Base-by-base conservation (phyloP, 108 stramenopile genomes). In the Fistulifera solaris region DNA sequence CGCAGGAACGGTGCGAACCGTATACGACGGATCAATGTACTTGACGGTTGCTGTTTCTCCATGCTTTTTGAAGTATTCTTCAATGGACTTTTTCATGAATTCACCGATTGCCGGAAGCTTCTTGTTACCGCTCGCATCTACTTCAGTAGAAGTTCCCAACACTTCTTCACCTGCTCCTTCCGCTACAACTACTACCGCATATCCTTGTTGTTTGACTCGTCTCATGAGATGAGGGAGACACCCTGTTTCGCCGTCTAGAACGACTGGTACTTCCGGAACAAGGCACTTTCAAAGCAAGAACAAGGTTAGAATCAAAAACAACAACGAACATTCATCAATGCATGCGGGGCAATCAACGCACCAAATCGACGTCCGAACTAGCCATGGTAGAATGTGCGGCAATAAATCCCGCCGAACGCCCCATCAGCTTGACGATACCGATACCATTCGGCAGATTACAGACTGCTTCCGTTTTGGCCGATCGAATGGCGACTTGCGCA, bases 121-220 rank as follows among this genome's bases (percentile, higher is more conserved):
- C 43, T 83, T 82, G 69, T 98, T 96, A 10, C 98, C 98, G 66
- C 94, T 85, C 16, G 96, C 95, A 76, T 97, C 98, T 2, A 64
- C 79, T 48, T 94, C 94, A 0, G 82, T 87, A 48, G 73, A 83
- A 38, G 64, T 63, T 24, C 94, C 94, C 31, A 97, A 62, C 13
- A 97, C 64, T 43, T 97, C 98, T 71, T 97, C 94, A 1, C 98
- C 98, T 6, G 98, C 98, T 1, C 98, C 98, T 62, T 98, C 98
- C 7, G 98, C 98, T 24, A 97, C 96, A 7, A 98, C 98, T 27
- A 98, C 77, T 22, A 98, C 98, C 12, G 98, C 98, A 72, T 95
- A 96, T 45, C 95, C 95, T 74, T 96, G 87, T 24, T 95, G 58
- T 52, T 83, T 81, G 40, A 97, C 79, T 38, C 79, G 67, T 40